Evolutionary conservation across 805 yeast genomes (phyloP).

Genomic region (Yamadazyma tumulicola): DNA sequence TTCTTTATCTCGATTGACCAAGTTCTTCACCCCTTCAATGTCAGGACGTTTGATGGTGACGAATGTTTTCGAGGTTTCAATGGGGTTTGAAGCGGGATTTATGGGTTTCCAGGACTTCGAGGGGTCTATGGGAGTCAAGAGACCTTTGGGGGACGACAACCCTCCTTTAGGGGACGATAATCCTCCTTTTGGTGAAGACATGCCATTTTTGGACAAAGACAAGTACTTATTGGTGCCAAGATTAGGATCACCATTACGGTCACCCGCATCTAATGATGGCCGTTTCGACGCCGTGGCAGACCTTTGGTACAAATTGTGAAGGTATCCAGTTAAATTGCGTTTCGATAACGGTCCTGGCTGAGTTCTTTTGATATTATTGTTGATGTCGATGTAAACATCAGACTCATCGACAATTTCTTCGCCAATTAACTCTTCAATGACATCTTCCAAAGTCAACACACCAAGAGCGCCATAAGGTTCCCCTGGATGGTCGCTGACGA

Average conservation of each 20-base stretch:
- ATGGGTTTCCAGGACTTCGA: conserved; percentile 46
- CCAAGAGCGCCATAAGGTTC: conserved; percentile 81
- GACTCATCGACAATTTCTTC: conserved; percentile 97
- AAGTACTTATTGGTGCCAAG: conserved; percentile 1
- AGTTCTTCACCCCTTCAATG: conserved; percentile 16
- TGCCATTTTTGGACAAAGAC: background rate
- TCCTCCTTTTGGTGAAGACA: background rate
- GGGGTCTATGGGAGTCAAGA: conserved; percentile 13
- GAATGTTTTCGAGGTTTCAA: conserved; percentile 59
- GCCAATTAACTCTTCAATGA: conserved; percentile 96
- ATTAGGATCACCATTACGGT: conserved; percentile 2
- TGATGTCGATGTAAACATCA: conserved; percentile 89
- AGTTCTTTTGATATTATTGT: conserved; percentile 75
- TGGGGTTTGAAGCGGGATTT: conserved; percentile 68
- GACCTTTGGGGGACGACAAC: background rate
- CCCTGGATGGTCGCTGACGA: conserved; percentile 85
- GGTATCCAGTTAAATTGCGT: conserved; percentile 63
- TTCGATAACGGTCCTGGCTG: conserved; percentile 75
- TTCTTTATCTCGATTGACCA: conserved; percentile 18
- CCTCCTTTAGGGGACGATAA: conserved; percentile 1
- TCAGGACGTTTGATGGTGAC: conserved; percentile 65
- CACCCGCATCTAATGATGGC: conserved; percentile 36
- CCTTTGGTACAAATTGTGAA: conserved; percentile 53
- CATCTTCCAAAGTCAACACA: conserved; percentile 91
- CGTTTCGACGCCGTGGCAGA: conserved; percentile 35